Conservation (phyloP, 805 yeast species). For the Wickerhamiella dianesei region DNA sequence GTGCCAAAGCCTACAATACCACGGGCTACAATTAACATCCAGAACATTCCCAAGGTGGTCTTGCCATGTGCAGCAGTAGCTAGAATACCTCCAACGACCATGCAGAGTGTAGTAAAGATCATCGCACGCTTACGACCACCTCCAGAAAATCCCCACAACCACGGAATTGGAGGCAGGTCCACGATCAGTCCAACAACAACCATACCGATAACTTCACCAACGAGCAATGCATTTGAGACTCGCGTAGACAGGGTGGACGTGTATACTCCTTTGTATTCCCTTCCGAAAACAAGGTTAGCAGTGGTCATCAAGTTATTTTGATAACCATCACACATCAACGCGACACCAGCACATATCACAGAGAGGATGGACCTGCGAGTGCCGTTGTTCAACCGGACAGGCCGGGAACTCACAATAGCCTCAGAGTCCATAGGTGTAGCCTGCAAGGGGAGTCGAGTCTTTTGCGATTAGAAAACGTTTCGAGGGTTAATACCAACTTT, state of each 20-base stretch:
- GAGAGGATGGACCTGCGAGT: conserved; percentile 21
- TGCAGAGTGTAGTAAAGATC: conserved; percentile 44
- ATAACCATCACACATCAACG: conserved; percentile 65
- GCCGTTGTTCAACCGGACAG: not conserved
- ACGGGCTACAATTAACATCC: conserved; percentile 59
- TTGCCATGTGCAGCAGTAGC: conserved; percentile 62
- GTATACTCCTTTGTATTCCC: conserved; percentile 33
- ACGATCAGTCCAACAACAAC: conserved; percentile 49
- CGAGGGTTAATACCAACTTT: not conserved
- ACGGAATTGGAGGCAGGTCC: conserved; percentile 30
- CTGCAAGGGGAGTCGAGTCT: too few species aligned
- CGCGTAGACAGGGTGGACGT: conserved; percentile 39
- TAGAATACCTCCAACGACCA: conserved; percentile 49
- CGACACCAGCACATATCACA: conserved; percentile 58
- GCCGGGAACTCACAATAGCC: too few species aligned
- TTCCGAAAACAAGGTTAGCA: conserved; percentile 44
- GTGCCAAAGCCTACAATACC: conserved; percentile 68
- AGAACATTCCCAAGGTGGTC: conserved; percentile 46
- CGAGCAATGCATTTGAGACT: conserved; percentile 54
- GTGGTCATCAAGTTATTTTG: conserved; percentile 64
- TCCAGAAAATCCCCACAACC: not conserved
- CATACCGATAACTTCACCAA: conserved; percentile 62
- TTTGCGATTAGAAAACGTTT: too few species aligned
- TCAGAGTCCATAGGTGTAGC: not conserved
- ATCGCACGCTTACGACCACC: conserved; percentile 58